phyloP scores from a whole-genome alignment of 352 stramenopile species.

The Phytopythium aichiense region DNA sequence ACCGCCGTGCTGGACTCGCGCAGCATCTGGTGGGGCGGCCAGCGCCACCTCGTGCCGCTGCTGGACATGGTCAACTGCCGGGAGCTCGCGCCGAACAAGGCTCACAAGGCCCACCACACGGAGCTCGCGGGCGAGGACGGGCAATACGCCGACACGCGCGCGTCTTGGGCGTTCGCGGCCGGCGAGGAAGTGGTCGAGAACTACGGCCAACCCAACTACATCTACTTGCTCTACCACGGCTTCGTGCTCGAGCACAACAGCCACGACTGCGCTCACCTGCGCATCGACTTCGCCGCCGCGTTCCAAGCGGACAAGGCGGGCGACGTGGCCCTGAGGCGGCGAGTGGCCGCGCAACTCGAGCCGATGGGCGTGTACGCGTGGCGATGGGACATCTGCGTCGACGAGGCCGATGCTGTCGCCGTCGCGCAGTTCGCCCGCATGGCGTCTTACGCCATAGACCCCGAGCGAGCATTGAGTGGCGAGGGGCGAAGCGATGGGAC shows the following conservation, averaged over 20 bases:
- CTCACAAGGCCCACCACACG: constrained; percentile 52
- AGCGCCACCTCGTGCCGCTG: constrained; percentile 90
- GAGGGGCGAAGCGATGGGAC: neutral
- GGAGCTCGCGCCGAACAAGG: constrained; percentile 23
- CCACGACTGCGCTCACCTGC: constrained; percentile 81
- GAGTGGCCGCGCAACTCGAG: constrained; percentile 5
- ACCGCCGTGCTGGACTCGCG: constrained; percentile 86
- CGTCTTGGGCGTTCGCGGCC: constrained; percentile 55
- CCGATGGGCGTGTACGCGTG: constrained; percentile 5
- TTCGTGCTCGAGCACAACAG: constrained; percentile 82
- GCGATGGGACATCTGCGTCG: constrained; percentile 5
- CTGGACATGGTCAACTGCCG: constrained; percentile 94
- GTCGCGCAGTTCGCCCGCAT: neutral
- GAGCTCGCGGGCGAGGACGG: constrained; percentile 16
- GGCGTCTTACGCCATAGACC: neutral
- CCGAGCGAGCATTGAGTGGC: neutral
- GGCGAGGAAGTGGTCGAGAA: constrained; percentile 90
- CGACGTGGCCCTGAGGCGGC: neutral
- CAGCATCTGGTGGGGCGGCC: constrained; percentile 91
- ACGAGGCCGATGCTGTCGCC: neutral
- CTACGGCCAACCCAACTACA: constrained; percentile 93
- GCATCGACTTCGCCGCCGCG: constrained; percentile 23
- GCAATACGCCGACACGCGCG: constrained; percentile 59
- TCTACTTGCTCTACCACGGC: constrained; percentile 91
- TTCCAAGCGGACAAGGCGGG: neutral